Evolutionary conservation across 176 grass and related monocot species (phyloP), one percentile per base, ranked within the genome.

Genomic region (Rhynchospora tenuis): DNA sequence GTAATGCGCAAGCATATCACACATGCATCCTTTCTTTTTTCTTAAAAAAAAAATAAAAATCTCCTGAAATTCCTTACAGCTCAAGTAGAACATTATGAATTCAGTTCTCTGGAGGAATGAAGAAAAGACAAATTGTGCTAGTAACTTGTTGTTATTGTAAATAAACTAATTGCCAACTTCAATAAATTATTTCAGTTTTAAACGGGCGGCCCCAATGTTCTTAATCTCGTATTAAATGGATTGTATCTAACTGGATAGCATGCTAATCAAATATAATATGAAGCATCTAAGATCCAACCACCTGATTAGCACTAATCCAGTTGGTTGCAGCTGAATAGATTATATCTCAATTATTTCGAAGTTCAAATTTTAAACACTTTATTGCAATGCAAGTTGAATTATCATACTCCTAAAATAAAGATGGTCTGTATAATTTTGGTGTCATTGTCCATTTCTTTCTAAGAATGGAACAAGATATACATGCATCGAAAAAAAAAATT

Each of bases 201-300:
- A 26, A 76, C 17, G 0, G 23, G 72, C 54, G 47, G 72, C 28
- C 48, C 48, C 48, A 76, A 73, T 73, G 50, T 73, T 26, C 70
- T 71, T 50, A 73, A 23, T 45, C 10, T 23, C 24, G 0, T 73
- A 48, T 52, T 17, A 75, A 75, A 75, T 45, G 22, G 22, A 9
- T 55, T 75, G 2, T 17, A 54, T 29, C 72, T 54, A 76, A 76
- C 45, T 55, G 23, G 12, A 16, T 55, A 26, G 70, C 14, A 76
- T 76, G 47, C 22, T 54, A 17, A 29, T 2, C 28, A 76, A n/a
- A 55, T 74, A 74, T 24, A 26, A 76, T 75, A 52, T 76, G 24
- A 11, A 56, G 27, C 50, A 76, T 76, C 73, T 76, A 76, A 55
- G 23, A 76, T 76, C 47, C 31, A 76, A 56, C 73, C 20, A 76